Evolutionary conservation across 2,329 filamentous ascomycete species (phyloP).

Genomic region (Dactylellina cionopaga): DNA sequence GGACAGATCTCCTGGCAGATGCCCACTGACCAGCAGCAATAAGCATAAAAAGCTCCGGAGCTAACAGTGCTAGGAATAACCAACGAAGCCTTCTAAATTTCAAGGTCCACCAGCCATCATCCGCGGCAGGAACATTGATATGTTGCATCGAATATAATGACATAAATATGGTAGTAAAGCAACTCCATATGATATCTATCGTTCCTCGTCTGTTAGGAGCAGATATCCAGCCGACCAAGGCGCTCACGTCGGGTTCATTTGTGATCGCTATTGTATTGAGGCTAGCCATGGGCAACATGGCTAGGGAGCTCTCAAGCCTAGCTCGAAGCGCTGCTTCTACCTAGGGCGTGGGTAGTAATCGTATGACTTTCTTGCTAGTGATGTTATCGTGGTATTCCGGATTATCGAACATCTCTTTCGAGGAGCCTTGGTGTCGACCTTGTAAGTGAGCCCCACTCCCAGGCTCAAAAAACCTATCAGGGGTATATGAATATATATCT

Average conservation of each 20-base stretch:
- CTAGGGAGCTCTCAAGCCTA: neutral
- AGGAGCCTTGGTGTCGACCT: too few species aligned
- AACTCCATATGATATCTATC: constrained; percentile 62
- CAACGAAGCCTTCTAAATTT: constrained; percentile 59
- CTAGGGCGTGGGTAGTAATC: neutral
- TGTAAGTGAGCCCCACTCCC: too few species aligned
- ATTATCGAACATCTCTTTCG: too few species aligned
- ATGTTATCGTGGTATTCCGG: too few species aligned
- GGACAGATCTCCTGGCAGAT: constrained; percentile 59
- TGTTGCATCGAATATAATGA: constrained; percentile 62
- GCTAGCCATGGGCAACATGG: neutral
- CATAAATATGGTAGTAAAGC: constrained; percentile 61
- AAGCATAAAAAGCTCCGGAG: constrained; percentile 61
- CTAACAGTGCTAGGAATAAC: constrained; percentile 59
- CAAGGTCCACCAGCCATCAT: constrained; percentile 58
- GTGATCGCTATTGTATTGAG: neutral
- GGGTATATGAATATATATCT: too few species aligned
- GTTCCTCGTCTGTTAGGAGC: constrained; percentile 61
- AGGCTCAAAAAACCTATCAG: too few species aligned
- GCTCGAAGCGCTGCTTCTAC: neutral
- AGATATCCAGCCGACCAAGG: constrained; percentile 59
- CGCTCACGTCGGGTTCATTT: constrained; percentile 2
- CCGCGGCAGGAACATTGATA: constrained; percentile 60
- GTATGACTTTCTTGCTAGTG: neutral
- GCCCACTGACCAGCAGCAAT: constrained; percentile 60